phyloP scores from a whole-genome alignment of 2,329 filamentous ascomycete species.

The Niveomyces coronatus region DNA sequence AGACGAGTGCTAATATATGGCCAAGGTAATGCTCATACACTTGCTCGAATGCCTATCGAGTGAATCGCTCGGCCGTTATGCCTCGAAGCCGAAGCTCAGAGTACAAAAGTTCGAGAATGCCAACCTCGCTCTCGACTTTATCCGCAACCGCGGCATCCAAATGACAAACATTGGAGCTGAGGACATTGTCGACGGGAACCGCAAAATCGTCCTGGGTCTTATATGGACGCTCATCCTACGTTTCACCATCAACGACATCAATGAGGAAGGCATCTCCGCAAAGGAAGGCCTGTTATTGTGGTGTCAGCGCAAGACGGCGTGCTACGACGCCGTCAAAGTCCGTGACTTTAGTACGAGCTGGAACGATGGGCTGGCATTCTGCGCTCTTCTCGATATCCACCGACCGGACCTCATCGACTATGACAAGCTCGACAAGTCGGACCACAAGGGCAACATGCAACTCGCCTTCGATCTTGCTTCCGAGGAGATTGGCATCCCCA shows the following conservation, averaged over 20 bases:
- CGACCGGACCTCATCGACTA: constrained; percentile 95
- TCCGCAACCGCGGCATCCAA: constrained; percentile 82
- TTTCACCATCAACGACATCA: constrained; percentile 98
- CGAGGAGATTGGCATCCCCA: constrained; percentile 93
- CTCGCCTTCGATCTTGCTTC: constrained; percentile 92
- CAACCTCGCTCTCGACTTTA: constrained; percentile 88
- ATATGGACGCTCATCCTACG: constrained; percentile 98
- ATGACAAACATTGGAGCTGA: constrained; percentile 98
- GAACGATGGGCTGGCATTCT: constrained; percentile 97
- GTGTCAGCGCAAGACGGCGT: constrained; percentile 98
- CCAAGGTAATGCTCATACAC: constrained; percentile 79
- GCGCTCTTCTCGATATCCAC: constrained; percentile 92
- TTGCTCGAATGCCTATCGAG: constrained; percentile 91
- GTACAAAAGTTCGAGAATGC: constrained; percentile 98
- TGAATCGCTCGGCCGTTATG: constrained; percentile 93
- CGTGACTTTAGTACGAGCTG: constrained; percentile 91
- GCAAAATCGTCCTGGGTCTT: constrained; percentile 91
- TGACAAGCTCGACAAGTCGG: constrained; percentile 83
- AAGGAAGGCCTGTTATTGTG: constrained; percentile 91
- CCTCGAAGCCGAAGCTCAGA: constrained; percentile 87
- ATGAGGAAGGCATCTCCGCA: constrained; percentile 92
- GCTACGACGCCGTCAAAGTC: constrained; percentile 94
- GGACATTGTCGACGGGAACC: constrained; percentile 95
- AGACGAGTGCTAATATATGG: constrained; percentile 13
- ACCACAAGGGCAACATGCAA: constrained; percentile 96